These are phyloP conservation scores for Beauveria sp. DNA, from an alignment of 2,329 filamentous ascomycete genomes.

Conservation along the genomic window DNA sequence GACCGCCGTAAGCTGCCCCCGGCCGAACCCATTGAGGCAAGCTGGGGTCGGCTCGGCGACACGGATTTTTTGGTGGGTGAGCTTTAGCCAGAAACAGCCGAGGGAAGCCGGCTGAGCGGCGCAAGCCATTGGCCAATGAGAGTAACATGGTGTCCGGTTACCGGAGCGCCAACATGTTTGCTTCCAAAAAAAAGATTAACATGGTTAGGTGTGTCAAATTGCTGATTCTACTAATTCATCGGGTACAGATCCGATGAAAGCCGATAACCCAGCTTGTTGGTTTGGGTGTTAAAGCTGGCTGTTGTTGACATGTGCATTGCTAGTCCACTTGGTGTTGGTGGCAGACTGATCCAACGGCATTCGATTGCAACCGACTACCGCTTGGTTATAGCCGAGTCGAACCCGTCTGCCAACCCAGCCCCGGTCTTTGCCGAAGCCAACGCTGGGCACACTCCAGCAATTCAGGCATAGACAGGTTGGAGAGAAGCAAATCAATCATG, in stretches of 20 bases:
- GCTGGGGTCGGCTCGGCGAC: constrained; percentile 11
- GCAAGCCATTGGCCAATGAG: constrained; percentile 10
- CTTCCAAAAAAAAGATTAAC: no score
- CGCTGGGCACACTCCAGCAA: background rate
- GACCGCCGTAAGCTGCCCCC: background rate
- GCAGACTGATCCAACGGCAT: background rate
- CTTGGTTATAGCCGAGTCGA: constrained; percentile 4
- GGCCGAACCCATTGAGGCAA: background rate
- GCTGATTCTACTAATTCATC: no score
- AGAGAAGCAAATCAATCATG: background rate
- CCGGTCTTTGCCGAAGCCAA: background rate
- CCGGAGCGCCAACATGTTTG: no score
- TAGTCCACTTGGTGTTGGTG: background rate
- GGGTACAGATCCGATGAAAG: no score
- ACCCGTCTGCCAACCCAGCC: background rate
- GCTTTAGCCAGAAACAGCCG: constrained; percentile 11
- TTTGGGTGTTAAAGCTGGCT: background rate
- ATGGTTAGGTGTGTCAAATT: no score
- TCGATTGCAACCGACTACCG: background rate
- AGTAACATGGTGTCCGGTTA: background rate
- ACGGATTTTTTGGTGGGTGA: constrained; percentile 6
- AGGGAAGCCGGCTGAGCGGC: constrained; percentile 11
- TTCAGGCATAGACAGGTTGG: background rate
- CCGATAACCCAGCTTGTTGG: no score
- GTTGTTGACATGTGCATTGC: background rate